Conservation (phyloP, 768 basidiomycete genomes). For the Grammothele lineata region DNA sequence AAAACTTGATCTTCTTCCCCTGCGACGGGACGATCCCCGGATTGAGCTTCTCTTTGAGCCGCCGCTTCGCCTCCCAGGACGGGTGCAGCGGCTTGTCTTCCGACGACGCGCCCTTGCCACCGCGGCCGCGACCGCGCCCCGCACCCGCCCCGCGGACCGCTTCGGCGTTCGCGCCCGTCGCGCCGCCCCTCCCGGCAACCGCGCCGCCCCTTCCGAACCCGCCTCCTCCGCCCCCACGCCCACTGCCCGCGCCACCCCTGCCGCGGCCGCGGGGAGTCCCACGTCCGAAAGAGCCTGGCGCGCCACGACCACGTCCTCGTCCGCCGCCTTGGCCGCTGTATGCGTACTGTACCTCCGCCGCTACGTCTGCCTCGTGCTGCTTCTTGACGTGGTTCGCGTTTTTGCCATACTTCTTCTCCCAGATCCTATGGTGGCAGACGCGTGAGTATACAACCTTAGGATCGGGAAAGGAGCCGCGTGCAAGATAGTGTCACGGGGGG, state of each 20-base stretch:
- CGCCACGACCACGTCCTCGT: too few relatives aligned
- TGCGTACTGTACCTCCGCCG: neutral
- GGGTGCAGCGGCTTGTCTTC: constrained; percentile 74
- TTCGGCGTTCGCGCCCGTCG: neutral
- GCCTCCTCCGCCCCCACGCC: too few relatives aligned
- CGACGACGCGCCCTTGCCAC: constrained; percentile 9
- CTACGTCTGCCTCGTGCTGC: constrained; percentile 21
- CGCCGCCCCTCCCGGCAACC: too few relatives aligned
- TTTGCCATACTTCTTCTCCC: constrained; percentile 95
- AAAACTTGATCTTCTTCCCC: constrained; percentile 83
- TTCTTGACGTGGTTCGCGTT: constrained; percentile 90
- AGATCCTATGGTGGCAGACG: constrained; percentile 70
- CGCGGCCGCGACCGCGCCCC: constrained; percentile 1
- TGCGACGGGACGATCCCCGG: constrained; percentile 60
- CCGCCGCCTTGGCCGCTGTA: neutral
- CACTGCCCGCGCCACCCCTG: neutral
- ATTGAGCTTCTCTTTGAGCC: constrained; percentile 66
- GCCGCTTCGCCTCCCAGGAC: constrained; percentile 94
- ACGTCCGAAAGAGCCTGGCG: too few relatives aligned
- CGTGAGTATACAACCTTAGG: too few relatives aligned
- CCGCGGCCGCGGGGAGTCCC: neutral
- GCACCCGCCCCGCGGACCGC: constrained; percentile 1
- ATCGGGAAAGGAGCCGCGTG: too few relatives aligned
- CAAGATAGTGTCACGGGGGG: too few relatives aligned
- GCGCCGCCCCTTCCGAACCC: too few relatives aligned